phyloP scores from a whole-genome alignment of 495 filamentous ascomycete genomes.

The Echria macrotheca region DNA sequence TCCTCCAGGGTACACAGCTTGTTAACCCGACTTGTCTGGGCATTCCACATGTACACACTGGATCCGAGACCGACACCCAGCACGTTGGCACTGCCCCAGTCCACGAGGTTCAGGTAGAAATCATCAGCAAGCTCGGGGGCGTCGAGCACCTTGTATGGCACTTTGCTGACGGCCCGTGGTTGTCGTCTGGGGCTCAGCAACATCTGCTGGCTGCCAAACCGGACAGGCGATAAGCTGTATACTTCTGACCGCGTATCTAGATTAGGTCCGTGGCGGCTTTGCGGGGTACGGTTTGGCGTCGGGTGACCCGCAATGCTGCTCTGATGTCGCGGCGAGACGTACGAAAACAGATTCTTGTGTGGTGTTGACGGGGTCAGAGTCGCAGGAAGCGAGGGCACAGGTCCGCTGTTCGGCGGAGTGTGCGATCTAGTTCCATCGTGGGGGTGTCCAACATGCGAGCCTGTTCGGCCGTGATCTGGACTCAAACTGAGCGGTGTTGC shows the following conservation, averaged over 20 bases:
- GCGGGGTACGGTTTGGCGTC: constrained; percentile 83
- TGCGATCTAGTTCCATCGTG: constrained; percentile 69
- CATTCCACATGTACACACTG: constrained; percentile 99
- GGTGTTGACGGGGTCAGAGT: constrained; percentile 86
- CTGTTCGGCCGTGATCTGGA: constrained; percentile 53
- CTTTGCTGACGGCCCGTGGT: constrained; percentile 84
- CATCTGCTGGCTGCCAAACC: constrained; percentile 85
- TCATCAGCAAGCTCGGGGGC: constrained; percentile 94
- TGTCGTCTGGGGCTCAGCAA: constrained; percentile 83
- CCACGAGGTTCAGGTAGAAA: constrained; percentile 94
- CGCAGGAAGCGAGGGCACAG: constrained; percentile 54
- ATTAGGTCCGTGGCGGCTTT: constrained; percentile 77
- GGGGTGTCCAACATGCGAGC: constrained; percentile 50
- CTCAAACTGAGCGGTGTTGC: constrained; percentile 60
- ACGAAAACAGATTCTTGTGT: constrained; percentile 95
- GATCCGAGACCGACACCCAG: constrained; percentile 86
- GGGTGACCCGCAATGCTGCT: constrained; percentile 62
- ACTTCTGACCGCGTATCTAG: constrained; percentile 83
- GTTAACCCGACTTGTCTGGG: constrained; percentile 74
- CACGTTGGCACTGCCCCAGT: constrained; percentile 95
- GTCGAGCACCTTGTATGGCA: constrained; percentile 95
- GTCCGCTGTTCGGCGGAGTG: constrained; percentile 68
- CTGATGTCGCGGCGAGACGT: constrained; percentile 72
- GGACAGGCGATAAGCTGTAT: constrained; percentile 88
- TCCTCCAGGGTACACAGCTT: constrained; percentile 90